Evolutionary conservation across 805 yeast genomes (phyloP), one percentile per base, ranked within the genome.

Genomic region (Ogataea salicorniae): DNA sequence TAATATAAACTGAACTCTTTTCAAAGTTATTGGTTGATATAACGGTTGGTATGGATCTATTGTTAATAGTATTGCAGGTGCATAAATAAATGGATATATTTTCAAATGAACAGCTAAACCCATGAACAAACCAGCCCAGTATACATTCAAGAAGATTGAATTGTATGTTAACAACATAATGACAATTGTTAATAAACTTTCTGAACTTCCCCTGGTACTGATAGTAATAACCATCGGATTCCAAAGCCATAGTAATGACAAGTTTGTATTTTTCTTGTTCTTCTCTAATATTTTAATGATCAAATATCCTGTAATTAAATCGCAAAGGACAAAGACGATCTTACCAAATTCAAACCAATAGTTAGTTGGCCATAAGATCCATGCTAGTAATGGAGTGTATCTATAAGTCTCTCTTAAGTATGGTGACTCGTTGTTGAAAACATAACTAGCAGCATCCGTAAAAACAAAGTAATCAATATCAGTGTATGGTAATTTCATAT

Each of bases 171-270:
- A 68, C 7, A 75, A 61, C 74, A 89, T 77, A 3, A 90, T 76
- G 54, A 92, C 69, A 33, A 87, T 90, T 2, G 95, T 88, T 41
- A 94, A 66, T 1, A 94, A 74, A 51, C 97, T 90, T 60, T 94
- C 99, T 0, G 96, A 85, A 26, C 94, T 87, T 1, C 99, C 99
- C 41, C 99, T 73, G 0, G 97, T 89, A 54, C 92, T 83, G 42
- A 94, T 94, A 0, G 96, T 89, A 33, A 84, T 80, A 0, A 91
- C 98, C 94, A 94, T 87, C 15, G 99, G 98, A 62, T 94, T 94
- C 55, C 89, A 72, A 17, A 94, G 72, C 98, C 98, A 94, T 5
- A 92, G 37, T 8, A 59, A 37, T 22, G 63, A 53, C 41, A 59
- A 46, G 18, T 45, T 53, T 20, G 39, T 45, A 35, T 49, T 45